These are phyloP conservation scores for Rhodotorula sp. DNA, from an alignment of 1,284 basidiomycete genomes.

Conservation along the genomic window DNA sequence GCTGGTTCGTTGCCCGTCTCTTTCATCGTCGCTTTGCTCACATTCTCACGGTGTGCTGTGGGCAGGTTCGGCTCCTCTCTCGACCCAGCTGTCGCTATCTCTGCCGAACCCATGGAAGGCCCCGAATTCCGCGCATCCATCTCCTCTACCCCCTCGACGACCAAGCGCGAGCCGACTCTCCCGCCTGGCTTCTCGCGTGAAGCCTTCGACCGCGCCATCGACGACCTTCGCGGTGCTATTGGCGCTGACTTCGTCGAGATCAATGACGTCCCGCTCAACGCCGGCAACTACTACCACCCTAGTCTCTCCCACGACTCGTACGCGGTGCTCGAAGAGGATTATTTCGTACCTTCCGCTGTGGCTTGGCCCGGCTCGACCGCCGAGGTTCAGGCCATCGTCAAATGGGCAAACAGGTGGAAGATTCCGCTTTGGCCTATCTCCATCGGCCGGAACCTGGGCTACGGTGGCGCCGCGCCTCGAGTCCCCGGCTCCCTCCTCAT, in stretches of 20 bases:
- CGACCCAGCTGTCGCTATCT: constrained; percentile 15
- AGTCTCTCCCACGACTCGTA: constrained; percentile 12
- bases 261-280: constrained; percentile 23
- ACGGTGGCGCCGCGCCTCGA: constrained; percentile 40
- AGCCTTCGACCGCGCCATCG: constrained; percentile 26
- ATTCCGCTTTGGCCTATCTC: constrained; percentile 39
- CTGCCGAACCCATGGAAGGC: constrained; percentile 1
- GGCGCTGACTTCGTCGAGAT: constrained; percentile 24
- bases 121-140: background rate
- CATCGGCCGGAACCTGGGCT: constrained; percentile 43
- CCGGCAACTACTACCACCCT: constrained; percentile 19
- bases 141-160: background rate
- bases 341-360: constrained; percentile 22
- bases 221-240: constrained; percentile 14
- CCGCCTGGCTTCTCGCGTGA: constrained; percentile 20
- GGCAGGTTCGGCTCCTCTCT: constrained; percentile 15
- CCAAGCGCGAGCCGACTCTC: constrained; percentile 5
- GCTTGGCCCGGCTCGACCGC: constrained; percentile 23
- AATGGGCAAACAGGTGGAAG: constrained; percentile 36
- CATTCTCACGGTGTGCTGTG: background rate
- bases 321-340: constrained; percentile 11
- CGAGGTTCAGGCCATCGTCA: constrained; percentile 39
- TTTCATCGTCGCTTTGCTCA: too few relatives aligned
- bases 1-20: background rate
- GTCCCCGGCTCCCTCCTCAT: constrained; percentile 40